Conservation (phyloP, 176 grass and related monocot species). For the Puccinellia tenuiflora region DNA sequence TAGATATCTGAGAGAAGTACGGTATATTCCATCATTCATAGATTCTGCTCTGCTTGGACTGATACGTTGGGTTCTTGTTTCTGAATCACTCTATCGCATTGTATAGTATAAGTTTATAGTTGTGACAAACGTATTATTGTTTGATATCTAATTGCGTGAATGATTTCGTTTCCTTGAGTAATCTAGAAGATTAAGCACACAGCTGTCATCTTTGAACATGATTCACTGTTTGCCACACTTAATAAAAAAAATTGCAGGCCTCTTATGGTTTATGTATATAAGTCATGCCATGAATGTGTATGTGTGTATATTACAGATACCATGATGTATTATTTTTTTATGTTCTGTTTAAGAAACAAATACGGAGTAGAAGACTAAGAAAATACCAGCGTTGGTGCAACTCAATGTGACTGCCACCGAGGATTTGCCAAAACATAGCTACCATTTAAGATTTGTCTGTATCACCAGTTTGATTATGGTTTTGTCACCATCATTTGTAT, state of each 20-base stretch:
- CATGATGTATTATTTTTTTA: neutral
- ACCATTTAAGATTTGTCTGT: neutral
- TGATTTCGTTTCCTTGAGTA: neutral
- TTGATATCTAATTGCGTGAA: neutral
- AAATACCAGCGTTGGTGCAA: neutral
- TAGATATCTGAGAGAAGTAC: conserved; percentile 1
- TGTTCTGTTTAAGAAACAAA: neutral
- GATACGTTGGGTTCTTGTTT: neutral
- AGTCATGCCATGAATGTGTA: too few species aligned
- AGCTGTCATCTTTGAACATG: neutral
- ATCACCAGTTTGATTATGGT: neutral
- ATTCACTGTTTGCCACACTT: too few species aligned
- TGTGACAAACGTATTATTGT: neutral
- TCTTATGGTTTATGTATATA: too few species aligned
- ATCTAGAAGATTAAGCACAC: neutral
- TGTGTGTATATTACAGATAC: neutral
- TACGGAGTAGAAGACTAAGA: neutral
- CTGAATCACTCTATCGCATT: neutral
- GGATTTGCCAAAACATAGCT: neutral
- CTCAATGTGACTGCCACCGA: neutral
- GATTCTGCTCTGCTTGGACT: neutral
- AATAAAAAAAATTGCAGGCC: too few species aligned
- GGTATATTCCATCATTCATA: neutral
- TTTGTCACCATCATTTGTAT: neutral
- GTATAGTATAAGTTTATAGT: neutral